Base-by-base conservation (phyloP, 257 asterid species). In the Gynochthodes officinalis region DNA sequence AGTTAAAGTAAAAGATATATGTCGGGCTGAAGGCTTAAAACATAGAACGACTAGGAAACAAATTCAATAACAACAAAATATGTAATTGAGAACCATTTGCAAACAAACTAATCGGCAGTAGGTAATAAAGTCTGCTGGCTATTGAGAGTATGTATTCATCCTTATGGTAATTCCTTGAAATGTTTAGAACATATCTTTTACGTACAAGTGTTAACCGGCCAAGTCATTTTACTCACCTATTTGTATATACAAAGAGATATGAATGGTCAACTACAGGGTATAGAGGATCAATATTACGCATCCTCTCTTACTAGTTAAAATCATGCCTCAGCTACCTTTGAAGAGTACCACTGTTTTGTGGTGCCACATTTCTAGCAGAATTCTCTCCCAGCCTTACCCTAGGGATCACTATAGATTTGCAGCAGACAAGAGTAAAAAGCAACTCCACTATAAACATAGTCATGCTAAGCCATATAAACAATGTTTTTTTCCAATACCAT, bases 391-490 rank as follows among this genome's bases (percentile, higher is more conserved):
- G 69, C 40, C 82, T 80, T 77, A 90, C 83, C 78, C 75, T 84
- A 2, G 97, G 97, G 71, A 93, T 68, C 70, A 90, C 61, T 21
- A 89, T 46, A 23, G 98, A 85, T 75, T 62, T 88, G 88, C 98
- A 90, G 75, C 90, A 89, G 37, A 93, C 79, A 25, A 90, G 97
- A 72, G 91, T 77, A 33, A 84, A 81, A 73, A 80, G 49, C 81
- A 91, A 60, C 86, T 91, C 97, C 59, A 76, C 74, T 25, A 68
- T 49, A 77, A 94, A 88, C n/a, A 91, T 53, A 11, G 82, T 73
- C 92, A 91, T 77, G 87, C 99, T 85, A 65, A 86, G 73, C 97
- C 97, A 89, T 53, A 88, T 87, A 68, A 86, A 94, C 44, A 94
- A 66, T n/a, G 96, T 88, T 67, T 73, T 88, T 81, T 77, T 88